Evolutionary conservation across 306 rosid genomes (phyloP).

Genomic region (Acmispon strigosus): DNA sequence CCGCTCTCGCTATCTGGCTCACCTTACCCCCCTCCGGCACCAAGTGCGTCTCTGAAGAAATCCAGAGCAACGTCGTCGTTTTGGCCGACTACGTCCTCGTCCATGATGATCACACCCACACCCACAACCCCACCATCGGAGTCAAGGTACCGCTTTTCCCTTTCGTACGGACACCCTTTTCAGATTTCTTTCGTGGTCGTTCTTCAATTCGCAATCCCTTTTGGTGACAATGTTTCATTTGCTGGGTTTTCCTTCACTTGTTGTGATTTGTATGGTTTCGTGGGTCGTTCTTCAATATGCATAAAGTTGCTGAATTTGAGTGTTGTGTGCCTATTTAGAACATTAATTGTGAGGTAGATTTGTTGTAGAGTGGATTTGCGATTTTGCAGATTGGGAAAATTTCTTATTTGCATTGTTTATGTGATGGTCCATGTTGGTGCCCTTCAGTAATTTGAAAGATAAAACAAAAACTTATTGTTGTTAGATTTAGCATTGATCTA

Average conservation of each 20-base stretch:
- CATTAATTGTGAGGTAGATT: too few species aligned
- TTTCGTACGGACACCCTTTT: neutral
- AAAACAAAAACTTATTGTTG: neutral
- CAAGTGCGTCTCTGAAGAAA: slow-evolving; percentile 96
- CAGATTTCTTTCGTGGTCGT: neutral
- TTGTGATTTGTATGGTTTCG: slow-evolving; percentile 1
- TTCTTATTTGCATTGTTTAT: neutral
- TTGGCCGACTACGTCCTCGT: slow-evolving; percentile 74
- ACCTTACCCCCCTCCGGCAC: slow-evolving; percentile 55
- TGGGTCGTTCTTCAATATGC: too few species aligned
- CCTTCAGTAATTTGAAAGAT: neutral
- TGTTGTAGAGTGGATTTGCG: neutral
- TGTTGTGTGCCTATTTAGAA: neutral
- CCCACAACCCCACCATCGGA: slow-evolving; percentile 49
- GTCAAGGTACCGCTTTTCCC: slow-evolving; percentile 47
- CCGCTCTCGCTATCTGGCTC: slow-evolving; percentile 46
- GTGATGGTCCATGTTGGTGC: neutral
- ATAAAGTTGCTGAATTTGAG: neutral
- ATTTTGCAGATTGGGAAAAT: neutral
- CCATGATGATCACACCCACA: slow-evolving; percentile 36
- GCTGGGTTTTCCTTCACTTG: neutral
- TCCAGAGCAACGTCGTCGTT: slow-evolving; percentile 86
- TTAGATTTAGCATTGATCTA: neutral
- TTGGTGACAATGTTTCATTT: too few species aligned
- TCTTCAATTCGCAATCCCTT: slow-evolving; percentile 7